Evolutionary conservation across 257 asterid species (phyloP).

Genomic region (Solanum medicagineum): DNA sequence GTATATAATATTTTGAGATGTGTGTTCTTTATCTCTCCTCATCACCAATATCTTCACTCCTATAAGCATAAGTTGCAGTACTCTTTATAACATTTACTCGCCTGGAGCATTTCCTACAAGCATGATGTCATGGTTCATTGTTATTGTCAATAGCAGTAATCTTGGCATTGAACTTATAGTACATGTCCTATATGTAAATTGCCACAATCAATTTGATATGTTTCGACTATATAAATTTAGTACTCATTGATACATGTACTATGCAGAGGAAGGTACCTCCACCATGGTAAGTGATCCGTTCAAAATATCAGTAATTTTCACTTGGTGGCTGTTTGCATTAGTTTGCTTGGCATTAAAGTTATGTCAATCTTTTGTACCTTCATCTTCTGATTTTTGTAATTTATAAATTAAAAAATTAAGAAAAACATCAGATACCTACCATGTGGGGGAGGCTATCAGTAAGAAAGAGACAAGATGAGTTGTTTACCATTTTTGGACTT

Average conservation of each 20-base stretch:
- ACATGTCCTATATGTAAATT: background rate
- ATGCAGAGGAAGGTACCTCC: background rate
- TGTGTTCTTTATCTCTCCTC: background rate
- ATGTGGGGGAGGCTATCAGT: too few relatives aligned
- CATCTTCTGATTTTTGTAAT: too few relatives aligned
- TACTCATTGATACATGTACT: too few relatives aligned
- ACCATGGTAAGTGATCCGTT: background rate
- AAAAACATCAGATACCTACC: too few relatives aligned
- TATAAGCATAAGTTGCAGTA: background rate
- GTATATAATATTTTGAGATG: background rate
- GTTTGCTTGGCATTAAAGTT: too few relatives aligned
- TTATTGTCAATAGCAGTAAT: background rate
- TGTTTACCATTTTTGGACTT: too few relatives aligned
- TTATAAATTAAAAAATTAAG: too few relatives aligned
- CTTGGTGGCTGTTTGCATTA: too few relatives aligned
- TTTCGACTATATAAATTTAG: background rate
- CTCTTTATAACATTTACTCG: background rate
- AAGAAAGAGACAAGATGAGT: too few relatives aligned
- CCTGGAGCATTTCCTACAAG: background rate
- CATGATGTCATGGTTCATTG: background rate
- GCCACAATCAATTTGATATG: too few relatives aligned
- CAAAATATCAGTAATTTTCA: background rate
- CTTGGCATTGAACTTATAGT: background rate
- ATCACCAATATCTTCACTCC: background rate
- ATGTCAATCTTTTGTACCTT: too few relatives aligned